These are phyloP conservation scores for Penicillium samsonianum DNA, from an alignment of 495 filamentous ascomycete species.

Conservation along the genomic window DNA sequence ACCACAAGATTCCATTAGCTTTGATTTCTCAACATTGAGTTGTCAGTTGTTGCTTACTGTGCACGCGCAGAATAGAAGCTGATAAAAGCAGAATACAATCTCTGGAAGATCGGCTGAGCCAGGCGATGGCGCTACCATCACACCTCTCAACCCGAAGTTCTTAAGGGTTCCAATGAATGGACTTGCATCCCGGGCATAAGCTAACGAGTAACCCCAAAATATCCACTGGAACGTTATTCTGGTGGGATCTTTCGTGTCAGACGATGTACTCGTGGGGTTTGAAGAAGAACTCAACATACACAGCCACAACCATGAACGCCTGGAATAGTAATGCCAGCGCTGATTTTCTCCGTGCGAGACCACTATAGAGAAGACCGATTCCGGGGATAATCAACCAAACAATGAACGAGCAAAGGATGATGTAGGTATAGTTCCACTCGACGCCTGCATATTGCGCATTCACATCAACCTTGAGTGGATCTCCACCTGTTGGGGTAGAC, in stretches of 20 bases:
- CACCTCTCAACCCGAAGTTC: slow-evolving; percentile 56
- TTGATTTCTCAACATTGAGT: neutral
- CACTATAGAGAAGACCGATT: slow-evolving; percentile 59
- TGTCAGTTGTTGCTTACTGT: slow-evolving; percentile 37
- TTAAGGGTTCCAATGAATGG: slow-evolving; percentile 55
- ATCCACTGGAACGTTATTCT: slow-evolving; percentile 57
- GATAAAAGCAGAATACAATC: slow-evolving; percentile 59
- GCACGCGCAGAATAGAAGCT: slow-evolving; percentile 58
- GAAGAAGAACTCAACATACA: slow-evolving; percentile 29
- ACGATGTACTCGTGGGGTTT: neutral
- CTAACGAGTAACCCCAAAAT: slow-evolving; percentile 60
- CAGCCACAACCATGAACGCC: slow-evolving; percentile 52
- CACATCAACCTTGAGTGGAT: slow-evolving; percentile 48
- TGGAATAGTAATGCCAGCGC: slow-evolving; percentile 58
- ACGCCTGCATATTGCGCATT: slow-evolving; percentile 52
- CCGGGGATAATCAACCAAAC: slow-evolving; percentile 63
- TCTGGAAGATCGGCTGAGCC: slow-evolving; percentile 53
- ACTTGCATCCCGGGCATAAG: slow-evolving; percentile 52
- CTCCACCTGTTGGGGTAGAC: slow-evolving; percentile 47
- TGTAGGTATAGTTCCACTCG: slow-evolving; percentile 54
- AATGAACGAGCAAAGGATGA: slow-evolving; percentile 52
- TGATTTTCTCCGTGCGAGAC: slow-evolving; percentile 59
- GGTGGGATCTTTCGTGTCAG: neutral
- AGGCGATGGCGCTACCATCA: slow-evolving; percentile 51
- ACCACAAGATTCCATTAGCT: neutral